Conservation (phyloP, 129 eudicot species). For the Ambrosia trifida region DNA sequence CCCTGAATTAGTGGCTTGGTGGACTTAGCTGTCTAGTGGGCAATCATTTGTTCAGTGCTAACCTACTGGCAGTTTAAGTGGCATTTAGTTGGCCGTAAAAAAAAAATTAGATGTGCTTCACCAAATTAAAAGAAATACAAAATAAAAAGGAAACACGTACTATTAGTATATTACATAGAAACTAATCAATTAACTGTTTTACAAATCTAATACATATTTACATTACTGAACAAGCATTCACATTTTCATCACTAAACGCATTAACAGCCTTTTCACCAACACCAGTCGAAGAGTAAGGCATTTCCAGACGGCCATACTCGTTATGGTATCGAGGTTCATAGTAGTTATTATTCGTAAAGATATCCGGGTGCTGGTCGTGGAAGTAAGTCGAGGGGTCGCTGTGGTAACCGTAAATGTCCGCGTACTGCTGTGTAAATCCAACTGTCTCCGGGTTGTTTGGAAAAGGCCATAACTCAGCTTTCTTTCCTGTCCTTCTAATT, state of each 20-base stretch:
- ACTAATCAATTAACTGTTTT: no score
- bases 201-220: constrained; percentile 18
- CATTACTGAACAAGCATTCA: constrained; percentile 70
- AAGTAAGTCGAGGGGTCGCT: constrained; percentile 36
- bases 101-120: no score
- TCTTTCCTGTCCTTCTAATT: constrained; percentile 59
- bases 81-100: no score
- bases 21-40: no score
- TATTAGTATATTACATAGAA: background rate
- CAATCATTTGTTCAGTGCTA: no score
- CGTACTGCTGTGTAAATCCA: constrained; percentile 24
- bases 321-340: constrained; percentile 3
- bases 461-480: constrained; percentile 77
- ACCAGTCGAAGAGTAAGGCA: constrained; percentile 14
- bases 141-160: background rate
- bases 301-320: constrained; percentile 6
- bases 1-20: no score
- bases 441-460: constrained; percentile 49
- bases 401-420: constrained; percentile 30
- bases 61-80: no score
- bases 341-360: constrained; percentile 2
- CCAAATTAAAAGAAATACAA: no score
- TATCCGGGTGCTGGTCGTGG: constrained; percentile 25
- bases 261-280: constrained; percentile 30
- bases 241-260: constrained; percentile 74